phyloP scores from a whole-genome alignment of 1,139 yeast genomes.

The Sugiyamaella grinbergsii region DNA sequence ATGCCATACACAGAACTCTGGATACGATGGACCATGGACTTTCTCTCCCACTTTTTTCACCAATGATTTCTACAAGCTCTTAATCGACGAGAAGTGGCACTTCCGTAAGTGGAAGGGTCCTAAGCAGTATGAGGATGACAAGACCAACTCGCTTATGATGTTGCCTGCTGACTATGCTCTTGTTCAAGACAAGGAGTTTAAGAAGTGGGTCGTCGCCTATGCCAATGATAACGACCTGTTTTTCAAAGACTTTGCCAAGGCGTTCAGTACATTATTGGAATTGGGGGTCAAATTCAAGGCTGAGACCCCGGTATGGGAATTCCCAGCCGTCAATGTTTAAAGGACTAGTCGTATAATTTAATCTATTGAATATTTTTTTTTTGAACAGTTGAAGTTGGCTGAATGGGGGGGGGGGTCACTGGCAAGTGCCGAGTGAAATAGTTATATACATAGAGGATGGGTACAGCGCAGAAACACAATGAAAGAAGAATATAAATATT shows the following conservation, averaged over 20 bases:
- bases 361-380: slow-evolving; percentile 1
- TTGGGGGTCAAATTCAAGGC: slow-evolving; percentile 63
- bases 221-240: slow-evolving; percentile 71
- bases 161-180: slow-evolving; percentile 81
- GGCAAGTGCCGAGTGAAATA: too few relatives aligned
- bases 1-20: slow-evolving; percentile 61
- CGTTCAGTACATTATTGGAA: slow-evolving; percentile 70
- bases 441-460: too few relatives aligned
- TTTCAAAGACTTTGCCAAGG: slow-evolving; percentile 70
- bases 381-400: too few relatives aligned
- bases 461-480: slow-evolving; percentile 9
- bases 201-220: slow-evolving; percentile 66
- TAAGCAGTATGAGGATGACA: slow-evolving; percentile 73
- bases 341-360: neutral
- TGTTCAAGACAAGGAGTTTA: slow-evolving; percentile 64
- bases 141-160: slow-evolving; percentile 82
- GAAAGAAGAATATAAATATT: slow-evolving; percentile 12
- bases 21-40: slow-evolving; percentile 92
- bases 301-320: slow-evolving; percentile 49
- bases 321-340: slow-evolving; percentile 48
- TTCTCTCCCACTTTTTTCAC: slow-evolving; percentile 79
- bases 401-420: too few relatives aligned
- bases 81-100: slow-evolving; percentile 74
- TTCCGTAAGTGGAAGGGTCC: slow-evolving; percentile 75
- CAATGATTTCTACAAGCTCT: slow-evolving; percentile 72